Base-by-base conservation (phyloP, 345 rosid species). In the Citrus australasica region DNA sequence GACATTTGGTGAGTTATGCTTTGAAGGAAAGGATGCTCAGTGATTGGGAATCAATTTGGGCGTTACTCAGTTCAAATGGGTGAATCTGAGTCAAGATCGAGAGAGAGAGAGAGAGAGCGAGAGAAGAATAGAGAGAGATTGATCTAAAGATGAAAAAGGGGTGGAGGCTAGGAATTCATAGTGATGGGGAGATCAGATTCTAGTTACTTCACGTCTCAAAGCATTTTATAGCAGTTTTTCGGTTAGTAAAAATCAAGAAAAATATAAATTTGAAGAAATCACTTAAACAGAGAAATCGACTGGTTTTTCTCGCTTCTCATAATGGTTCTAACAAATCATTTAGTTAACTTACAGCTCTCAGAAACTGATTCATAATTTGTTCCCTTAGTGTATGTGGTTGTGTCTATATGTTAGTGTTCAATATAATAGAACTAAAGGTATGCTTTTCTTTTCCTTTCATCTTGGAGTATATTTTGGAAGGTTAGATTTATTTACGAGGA, bases 401-500 rank as follows among this genome's bases (percentile, higher is more conserved):
- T 48, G 9, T 71, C 13, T 65, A 51, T 48, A 32, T 82, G 14
- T 70, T 32, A 62, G 51, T 46, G 56, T 64, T 21, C 56, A 7
- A 21, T 38, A 30, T 66, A 67, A 13, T 75, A 76, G 55, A 51
- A 66, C 78, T 48, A 42, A 78, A 58, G 51, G 51, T 48, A 11
- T 53, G 64, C 72, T 48, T 27, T 56, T 59, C 67, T 78, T 75
- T 74, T 82, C 67, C 67, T 81, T 72, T 78, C 42, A 56, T 78
- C 71, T 74, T 51, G 27, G 77, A 68, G 83, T 72, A 77, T 65
- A 58, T 74, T 76, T 69, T 62, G 77, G 76, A 77, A 72, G 61
- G 69, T 80, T 80, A 65, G 65, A 78, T 68, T 76, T 72, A 78
- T 83, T 79, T 64, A 30, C 78, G 75, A 73, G 83, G 73, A 78